Percentiles rank a stretch among this genome's conserved stretches.
These are phyloP conservation scores for Phylloporus scabripes DNA, from an alignment of 768 basidiomycete species.

Conservation along the genomic window DNA sequence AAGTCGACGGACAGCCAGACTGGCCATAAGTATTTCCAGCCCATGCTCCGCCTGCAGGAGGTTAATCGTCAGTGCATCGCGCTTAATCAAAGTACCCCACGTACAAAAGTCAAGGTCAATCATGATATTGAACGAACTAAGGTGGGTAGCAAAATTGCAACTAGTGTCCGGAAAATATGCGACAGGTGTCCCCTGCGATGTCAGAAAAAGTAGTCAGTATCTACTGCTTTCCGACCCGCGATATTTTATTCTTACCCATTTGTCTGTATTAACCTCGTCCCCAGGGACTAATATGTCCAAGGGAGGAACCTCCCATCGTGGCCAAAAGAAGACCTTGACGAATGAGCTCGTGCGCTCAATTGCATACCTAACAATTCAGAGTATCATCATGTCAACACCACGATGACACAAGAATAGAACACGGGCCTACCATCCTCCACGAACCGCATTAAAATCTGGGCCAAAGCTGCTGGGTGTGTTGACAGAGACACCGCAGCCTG, in stretches of 20 bases:
- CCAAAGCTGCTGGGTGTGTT: slow-evolving; percentile 29
- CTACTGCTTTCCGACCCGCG: background rate
- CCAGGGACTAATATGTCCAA: slow-evolving; percentile 26
- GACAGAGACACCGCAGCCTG: slow-evolving; percentile 29
- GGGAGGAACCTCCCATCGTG: slow-evolving; percentile 10
- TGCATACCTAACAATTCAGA: slow-evolving; percentile 30
- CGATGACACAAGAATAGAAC: background rate
- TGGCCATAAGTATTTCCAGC: slow-evolving; percentile 19
- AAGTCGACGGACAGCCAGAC: slow-evolving; percentile 27
- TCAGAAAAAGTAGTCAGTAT: no score
- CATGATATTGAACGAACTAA: slow-evolving; percentile 56
- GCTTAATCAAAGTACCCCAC: background rate
- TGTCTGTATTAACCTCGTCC: slow-evolving; percentile 12
- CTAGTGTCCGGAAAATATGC: slow-evolving; percentile 44
- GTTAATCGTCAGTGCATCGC: background rate
- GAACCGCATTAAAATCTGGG: slow-evolving; percentile 29
- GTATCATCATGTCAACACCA: background rate
- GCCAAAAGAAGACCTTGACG: slow-evolving; percentile 40
- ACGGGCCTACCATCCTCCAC: slow-evolving; percentile 34
- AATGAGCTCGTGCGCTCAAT: slow-evolving; percentile 29
- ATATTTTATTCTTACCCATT: slow-evolving; percentile 18
- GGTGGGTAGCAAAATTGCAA: slow-evolving; percentile 53
- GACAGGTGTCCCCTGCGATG: background rate
- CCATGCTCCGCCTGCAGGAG: slow-evolving; percentile 24
- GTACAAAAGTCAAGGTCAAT: slow-evolving; percentile 43